Conservation (phyloP, 2,329 filamentous ascomycete species). For the Alternaria triticimaculans region DNA sequence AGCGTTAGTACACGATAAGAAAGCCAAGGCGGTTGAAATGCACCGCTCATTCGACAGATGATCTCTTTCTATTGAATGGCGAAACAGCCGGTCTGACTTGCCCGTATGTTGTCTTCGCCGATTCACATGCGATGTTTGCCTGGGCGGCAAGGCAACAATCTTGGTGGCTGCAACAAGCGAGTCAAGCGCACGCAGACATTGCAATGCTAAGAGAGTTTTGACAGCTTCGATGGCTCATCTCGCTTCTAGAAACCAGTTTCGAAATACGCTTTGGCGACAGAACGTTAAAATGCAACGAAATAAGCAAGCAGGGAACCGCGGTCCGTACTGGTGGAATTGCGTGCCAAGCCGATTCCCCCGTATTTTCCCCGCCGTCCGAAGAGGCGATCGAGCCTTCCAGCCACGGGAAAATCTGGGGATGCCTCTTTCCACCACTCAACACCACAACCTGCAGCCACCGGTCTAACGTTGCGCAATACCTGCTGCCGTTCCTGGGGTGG, state of each 20-base stretch:
- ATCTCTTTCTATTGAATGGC: neutral
- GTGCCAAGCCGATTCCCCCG: slow-evolving; percentile 4
- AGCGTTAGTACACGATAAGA: neutral
- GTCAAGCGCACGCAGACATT: neutral
- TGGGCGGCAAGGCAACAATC: neutral
- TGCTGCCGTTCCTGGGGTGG: slow-evolving; percentile 13
- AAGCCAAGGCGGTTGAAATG: neutral
- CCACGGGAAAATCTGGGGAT: slow-evolving; percentile 23
- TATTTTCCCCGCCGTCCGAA: slow-evolving; percentile 17
- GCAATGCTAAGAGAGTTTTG: neutral
- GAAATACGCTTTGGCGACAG: neutral
- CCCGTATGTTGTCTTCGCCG: neutral
- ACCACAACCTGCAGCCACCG: slow-evolving; percentile 14
- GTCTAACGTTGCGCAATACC: slow-evolving; percentile 8
- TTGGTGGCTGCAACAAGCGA: neutral
- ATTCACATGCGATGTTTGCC: neutral
- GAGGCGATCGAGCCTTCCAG: slow-evolving; percentile 19
- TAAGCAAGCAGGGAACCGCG: neutral
- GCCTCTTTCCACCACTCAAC: slow-evolving; percentile 32
- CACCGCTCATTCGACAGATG: neutral
- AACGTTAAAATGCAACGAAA: neutral
- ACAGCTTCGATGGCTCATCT: neutral
- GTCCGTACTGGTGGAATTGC: slow-evolving; percentile 8
- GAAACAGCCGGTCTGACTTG: neutral
- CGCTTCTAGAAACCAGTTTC: neutral